Evolutionary conservation across 805 yeast genomes (phyloP), one percentile per base, ranked within the genome.

Genomic region (Candida verbasci): DNA sequence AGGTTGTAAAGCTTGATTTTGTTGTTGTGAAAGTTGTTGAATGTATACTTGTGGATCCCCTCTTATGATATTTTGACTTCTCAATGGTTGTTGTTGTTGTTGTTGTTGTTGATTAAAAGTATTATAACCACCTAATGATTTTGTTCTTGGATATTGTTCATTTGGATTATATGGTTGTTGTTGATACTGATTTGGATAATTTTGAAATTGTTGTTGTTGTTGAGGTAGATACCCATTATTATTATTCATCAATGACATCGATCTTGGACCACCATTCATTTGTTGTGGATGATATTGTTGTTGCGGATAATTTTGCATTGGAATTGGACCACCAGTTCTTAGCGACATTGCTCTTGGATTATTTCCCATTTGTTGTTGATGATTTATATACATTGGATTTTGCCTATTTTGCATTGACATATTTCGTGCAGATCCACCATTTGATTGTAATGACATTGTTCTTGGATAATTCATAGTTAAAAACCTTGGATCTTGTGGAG

Each of bases 331-430:
- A 15, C 41, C 41, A 26, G 31, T 24, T 33, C 42, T 47, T 32
- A 60, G 42, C 10, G 65, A 57, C 58, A 56, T 60, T 3, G 64
- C 42, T 33, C 64, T 38, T 12, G 58, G 57, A 17, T 30, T 23
- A 29, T 21, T 15, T 9, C 48, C 53, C 30, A 38, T 40, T 25
- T 23, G 42, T 7, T 26, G 35, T 24, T 22, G 21, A n/a, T n/a
- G n/a, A n/a, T n/a, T n/a, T n/a, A n/a, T n/a, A 16, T 23, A n/a
- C 29, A 24, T 29, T 14, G 29, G 32, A 10, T 9, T 24, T 15
- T 29, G 31, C 18, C 27, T 24, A 11, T 16, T 29, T 15, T 10
- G 18, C 27, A 35, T 18, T 6, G 34, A 31, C 35, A 35, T 35
- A 16, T 24, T 26, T 21, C 39, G 25, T 4, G 27, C 27, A 8